These are phyloP conservation scores for Candida silvatica DNA, from an alignment of 805 yeast genomes.

Conservation along the genomic window DNA sequence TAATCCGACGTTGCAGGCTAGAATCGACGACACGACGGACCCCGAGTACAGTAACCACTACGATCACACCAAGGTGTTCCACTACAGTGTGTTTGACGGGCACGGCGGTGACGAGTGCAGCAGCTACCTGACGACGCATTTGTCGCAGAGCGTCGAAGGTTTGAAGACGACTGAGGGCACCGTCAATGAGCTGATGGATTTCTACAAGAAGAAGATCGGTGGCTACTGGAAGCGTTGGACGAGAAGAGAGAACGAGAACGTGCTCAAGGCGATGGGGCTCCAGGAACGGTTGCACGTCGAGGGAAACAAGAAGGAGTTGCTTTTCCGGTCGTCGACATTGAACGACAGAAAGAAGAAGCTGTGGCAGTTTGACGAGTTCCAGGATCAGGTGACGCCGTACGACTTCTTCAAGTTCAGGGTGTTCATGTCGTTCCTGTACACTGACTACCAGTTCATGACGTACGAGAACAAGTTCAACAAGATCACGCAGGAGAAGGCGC, in stretches of 20 bases:
- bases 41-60: conserved; percentile 11
- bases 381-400: conserved; percentile 11
- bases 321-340: conserved; percentile 2
- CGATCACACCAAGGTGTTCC: conserved; percentile 37
- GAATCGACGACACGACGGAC: conserved; percentile 10
- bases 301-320: conserved; percentile 4
- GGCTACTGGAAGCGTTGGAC: conserved; percentile 84
- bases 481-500: neutral
- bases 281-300: conserved; percentile 6
- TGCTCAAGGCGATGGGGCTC: conserved; percentile 15
- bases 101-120: conserved; percentile 86
- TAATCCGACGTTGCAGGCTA: conserved; percentile 6
- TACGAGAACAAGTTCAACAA: conserved; percentile 19
- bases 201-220: conserved; percentile 55
- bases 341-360: conserved; percentile 5
- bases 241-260: conserved; percentile 27
- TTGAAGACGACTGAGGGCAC: conserved; percentile 26
- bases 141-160: conserved; percentile 46
- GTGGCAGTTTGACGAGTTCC: conserved; percentile 3
- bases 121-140: conserved; percentile 42
- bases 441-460: conserved; percentile 53
- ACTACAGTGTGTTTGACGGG: conserved; percentile 81
- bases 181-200: conserved; percentile 35
- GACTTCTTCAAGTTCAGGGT: conserved; percentile 58
- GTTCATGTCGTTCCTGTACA: conserved; percentile 52